Base-by-base conservation (phyloP, 2,329 filamentous ascomycete genomes). In the Paracoccidioides brasiliensis region DNA sequence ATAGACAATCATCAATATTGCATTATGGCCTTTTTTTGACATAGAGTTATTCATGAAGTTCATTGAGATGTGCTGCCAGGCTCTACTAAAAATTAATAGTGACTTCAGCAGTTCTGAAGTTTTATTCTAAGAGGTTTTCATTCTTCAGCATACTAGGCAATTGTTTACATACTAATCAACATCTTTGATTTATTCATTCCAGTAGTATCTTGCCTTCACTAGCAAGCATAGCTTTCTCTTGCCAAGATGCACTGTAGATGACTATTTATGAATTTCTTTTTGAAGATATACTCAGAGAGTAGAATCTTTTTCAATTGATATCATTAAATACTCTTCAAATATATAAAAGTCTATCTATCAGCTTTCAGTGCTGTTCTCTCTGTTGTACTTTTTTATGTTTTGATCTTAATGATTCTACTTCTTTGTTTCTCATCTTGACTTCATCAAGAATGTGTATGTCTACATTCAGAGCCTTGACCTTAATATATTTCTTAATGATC, bases 1-100 rank as follows among this genome's bases (percentile, higher is more conserved):
- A 44, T 64, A 55, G 7, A 63, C 57, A 15, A 67, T 48, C 37
- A 65, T 57, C 12, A 44, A 44, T 41, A 66, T 59, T 5, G 48
- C 14, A 28, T 64, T 41, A 22, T 58, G 33, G 15, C 45, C 5
- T 5, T 44, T 9, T 30, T 22, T 15, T 7, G 15, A 41, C 41
- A 42, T n/a, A 30, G 56, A 63, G 15, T 62, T 37, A 10, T 50
- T 43, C 41, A 59, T 61, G 50, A 59, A 63, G 45, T 61, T 54
- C 40, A 61, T 56, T 5, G 54, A 53, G 33, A 64, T 53, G 9
- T 60, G 5, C 22, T 53, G 33, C 60, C 49, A 59, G 3, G 15
- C 38, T 46, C 46, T 4, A 10, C 49, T 15, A 28, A 53, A 57
- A 5, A 50, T 46, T 12, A 42, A 49, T 12, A 59, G 42, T 6